Base-by-base conservation (phyloP, 345 rosid genomes). In the Cardiospermum halicacabum region DNA sequence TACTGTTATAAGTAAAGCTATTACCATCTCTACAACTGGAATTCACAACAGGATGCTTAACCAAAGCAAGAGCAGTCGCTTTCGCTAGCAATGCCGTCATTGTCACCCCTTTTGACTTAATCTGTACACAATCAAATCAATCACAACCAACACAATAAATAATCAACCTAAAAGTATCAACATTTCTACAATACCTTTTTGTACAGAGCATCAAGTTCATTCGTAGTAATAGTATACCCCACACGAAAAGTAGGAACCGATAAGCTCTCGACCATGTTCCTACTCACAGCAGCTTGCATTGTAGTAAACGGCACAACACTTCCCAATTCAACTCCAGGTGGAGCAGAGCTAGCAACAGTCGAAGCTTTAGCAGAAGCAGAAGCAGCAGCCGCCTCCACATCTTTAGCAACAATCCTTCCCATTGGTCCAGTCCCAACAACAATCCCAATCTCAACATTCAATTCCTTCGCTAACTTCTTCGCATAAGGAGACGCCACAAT, bases 331-430 rank as follows among this genome's bases (percentile, higher is more conserved):
- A 77, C 63, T 16, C 73, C 59, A n/a, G 62, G 51, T 3, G 67
- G 13, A 0, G 66, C 64, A 18, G 68, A 22, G 43, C 48, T 55
- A 15, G 71, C 67, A 9, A 72, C 70, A 4, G 62, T 19, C 1
- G 71, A 11, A 7, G 40, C 55, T 30, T 40, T 54, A 11, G 58
- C 67, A 16, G 77, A 64, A 0, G 71, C 69, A 3, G 64, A 79
- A 0, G 74, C 75, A 2, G 78, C 84, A 11, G 86, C 92, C 0
- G 85, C 88, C 71, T 90, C 96, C 32, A 91, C 96, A 68, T 94
- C 97, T 76, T 92, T 89, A 31, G 98, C 96, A 67, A 92, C 98
- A 75, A 92, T 89, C 74, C 98, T 89, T 19, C 98, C 98, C 82
- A 75, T 59, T 0, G 98, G 98, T 1, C 98, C 98, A 81, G 86